Evolutionary conservation across 345 rosid species (phyloP), one percentile per base, ranked within the genome.

Genomic region (Cardamine resedifolia): DNA sequence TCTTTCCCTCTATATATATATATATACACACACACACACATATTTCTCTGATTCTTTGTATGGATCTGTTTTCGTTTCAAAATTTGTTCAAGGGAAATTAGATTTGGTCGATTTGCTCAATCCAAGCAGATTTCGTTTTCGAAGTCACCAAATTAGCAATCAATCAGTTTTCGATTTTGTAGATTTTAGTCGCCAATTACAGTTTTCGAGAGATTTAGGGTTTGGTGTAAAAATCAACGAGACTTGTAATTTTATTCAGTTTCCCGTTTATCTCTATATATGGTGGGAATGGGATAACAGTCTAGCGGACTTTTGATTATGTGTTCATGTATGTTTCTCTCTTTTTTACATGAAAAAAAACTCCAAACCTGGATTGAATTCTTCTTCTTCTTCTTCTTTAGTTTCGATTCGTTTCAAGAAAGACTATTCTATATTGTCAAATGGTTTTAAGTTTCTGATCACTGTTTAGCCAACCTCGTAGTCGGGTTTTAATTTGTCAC

Each of bases 121-220:
- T 15, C 44, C 28, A 33, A 36, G 28, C 47, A 10, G 7, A 18
- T 41, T 4, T 26, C 27, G 2, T 12, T 28, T 11, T 45, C 6
- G 67, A 24, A 10, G 16, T 47, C 18, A 28, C 10, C 10, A 63
- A 63, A 18, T 12, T 30, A 19, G 28, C 44, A 19, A 14, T 31
- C 20, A 41, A n/a, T n/a, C n/a, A n/a, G n/a, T 16, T 69, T 39
- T 19, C 28, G 27, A 7, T 18, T 30, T 30, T 30, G 34, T 30
- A 6, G 1, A 30, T 30, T 27, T 23, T 23, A 39, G 27, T 36
- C 4, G 31, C 15, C 4, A 26, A 18, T 38, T 38, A 33, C 38
- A 16, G 10, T 34, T n/a, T 15, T 55, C 27, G 51, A 24, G 69
- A 19, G 64, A 21, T 19, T 51, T 52, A 39, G 56, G 76, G 64